phyloP scores from a whole-genome alignment of 192 early-diverging fungal genomes.

The Coemansia sp. region DNA sequence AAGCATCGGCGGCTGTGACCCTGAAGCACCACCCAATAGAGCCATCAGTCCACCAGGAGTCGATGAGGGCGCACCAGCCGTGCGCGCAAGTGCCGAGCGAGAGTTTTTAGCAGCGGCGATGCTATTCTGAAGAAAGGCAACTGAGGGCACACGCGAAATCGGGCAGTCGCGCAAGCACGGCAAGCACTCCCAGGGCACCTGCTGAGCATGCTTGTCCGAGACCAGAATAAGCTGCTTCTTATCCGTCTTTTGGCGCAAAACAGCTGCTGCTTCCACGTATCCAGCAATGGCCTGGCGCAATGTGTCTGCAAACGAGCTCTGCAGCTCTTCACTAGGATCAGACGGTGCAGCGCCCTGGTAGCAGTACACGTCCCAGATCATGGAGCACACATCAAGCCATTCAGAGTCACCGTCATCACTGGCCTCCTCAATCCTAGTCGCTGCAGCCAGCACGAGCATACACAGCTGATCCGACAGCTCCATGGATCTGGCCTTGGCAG shows the following conservation, averaged over 20 bases:
- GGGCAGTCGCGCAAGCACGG: conserved; percentile 67
- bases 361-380: conserved; percentile 53
- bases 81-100: neutral
- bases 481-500: conserved; percentile 21
- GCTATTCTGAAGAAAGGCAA: conserved; percentile 67
- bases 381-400: conserved; percentile 42
- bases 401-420: conserved; percentile 37
- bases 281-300: conserved; percentile 57
- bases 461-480: conserved; percentile 36
- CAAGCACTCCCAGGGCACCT: conserved; percentile 87
- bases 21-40: neutral
- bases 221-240: conserved; percentile 75
- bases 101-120: conserved; percentile 20
- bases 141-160: conserved; percentile 76
- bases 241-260: conserved; percentile 23
- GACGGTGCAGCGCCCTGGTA: conserved; percentile 56
- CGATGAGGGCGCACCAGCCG: neutral
- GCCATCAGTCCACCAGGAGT: neutral
- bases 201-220: conserved; percentile 79
- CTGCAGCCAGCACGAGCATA: conserved; percentile 53
- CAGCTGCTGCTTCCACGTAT: conserved; percentile 57
- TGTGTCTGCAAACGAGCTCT: conserved; percentile 62
- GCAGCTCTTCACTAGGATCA: conserved; percentile 42
- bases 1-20: neutral
- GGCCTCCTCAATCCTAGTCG: conserved; percentile 39